Conservation (phyloP, 768 basidiomycete genomes). For the Suillus sp. region DNA sequence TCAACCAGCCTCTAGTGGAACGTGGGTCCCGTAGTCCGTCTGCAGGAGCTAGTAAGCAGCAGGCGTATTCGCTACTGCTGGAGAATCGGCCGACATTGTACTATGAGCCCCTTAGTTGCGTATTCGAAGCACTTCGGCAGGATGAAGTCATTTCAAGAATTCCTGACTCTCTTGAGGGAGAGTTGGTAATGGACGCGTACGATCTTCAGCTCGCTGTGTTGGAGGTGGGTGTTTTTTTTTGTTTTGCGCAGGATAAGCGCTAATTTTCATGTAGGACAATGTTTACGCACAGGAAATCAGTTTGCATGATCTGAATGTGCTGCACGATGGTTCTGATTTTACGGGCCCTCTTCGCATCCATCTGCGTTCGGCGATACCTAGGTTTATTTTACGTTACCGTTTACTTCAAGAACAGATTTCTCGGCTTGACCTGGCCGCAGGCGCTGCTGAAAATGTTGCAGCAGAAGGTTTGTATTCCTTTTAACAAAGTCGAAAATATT, state of each 20-base stretch:
- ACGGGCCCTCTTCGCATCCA: constrained; percentile 64
- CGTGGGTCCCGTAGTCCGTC: constrained; percentile 30
- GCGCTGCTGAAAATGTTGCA: constrained; percentile 20
- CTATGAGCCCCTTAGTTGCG: constrained; percentile 69
- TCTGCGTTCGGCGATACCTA: constrained; percentile 49
- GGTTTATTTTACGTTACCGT: constrained; percentile 70
- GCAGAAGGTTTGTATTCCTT: constrained; percentile 22
- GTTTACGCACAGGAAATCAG: constrained; percentile 67
- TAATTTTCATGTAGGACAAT: constrained; percentile 55
- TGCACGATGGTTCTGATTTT: constrained; percentile 67
- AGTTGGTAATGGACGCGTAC: constrained; percentile 70
- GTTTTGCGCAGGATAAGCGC: neutral
- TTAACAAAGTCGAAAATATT: neutral
- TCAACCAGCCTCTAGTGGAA: constrained; percentile 50
- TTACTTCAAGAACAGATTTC: constrained; percentile 60
- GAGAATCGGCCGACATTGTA: constrained; percentile 69
- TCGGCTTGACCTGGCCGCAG: constrained; percentile 33
- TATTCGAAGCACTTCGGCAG: constrained; percentile 73
- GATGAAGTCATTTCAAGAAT: constrained; percentile 54
- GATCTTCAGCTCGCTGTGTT: constrained; percentile 64
- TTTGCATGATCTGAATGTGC: constrained; percentile 68
- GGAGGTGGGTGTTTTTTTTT: constrained; percentile 49
- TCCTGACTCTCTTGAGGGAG: constrained; percentile 53
- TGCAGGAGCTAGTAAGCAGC: constrained; percentile 18
- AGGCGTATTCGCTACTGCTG: constrained; percentile 49